Evolutionary conservation across 208 protist genomes (phyloP), one percentile per base, ranked within the genome.

Genomic region (Trypanosoma avium): DNA sequence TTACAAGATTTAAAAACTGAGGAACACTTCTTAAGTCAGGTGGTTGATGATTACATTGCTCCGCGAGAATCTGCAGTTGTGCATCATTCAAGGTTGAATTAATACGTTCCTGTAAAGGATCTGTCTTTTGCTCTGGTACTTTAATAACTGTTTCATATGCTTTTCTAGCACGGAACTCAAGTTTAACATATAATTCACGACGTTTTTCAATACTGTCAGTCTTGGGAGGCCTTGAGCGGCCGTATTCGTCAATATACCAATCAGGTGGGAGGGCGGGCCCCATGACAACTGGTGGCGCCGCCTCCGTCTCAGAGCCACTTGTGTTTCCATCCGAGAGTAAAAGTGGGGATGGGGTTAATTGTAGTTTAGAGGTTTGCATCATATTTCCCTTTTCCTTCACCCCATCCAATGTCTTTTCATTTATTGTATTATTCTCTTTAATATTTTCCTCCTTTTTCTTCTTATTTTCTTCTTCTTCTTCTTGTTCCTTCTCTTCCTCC

Each of bases 141-240:
- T 75, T 57, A 56, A 93, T 73, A 0, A 78, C 77, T 0, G 81
- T 78, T 70, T 90, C 82, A 59, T 88, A 91, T 27, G 88, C 84
- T 36, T 86, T 92, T 24, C 67, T 73, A 22, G 82, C 88, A 42
- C 74, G 75, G 71, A 88, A 86, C 72, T 94, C 82, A 8, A 72
- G 67, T 42, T 67, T 69, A 36, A 67, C 45, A 52, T 74, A 86
- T n/a, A 50, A 68, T 57, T 94, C 88, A 43, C 78, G 71, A 27
- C 24, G 64, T 7, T 21, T 35, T n/a, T 77, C 63, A 60, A 67
- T 55, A 21, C 46, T 53, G 50, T 73, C 70, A 56, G 60, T 67
- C 40, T 57, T 38, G 10, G 73, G 71, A 4, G 86, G 86, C 7
- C 79, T 68, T 9, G 87, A 93, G n/a, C 75, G 61, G 13, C 87